Base-by-base conservation (phyloP, 495 filamentous ascomycete genomes). In the Filosporella fistucella region DNA sequence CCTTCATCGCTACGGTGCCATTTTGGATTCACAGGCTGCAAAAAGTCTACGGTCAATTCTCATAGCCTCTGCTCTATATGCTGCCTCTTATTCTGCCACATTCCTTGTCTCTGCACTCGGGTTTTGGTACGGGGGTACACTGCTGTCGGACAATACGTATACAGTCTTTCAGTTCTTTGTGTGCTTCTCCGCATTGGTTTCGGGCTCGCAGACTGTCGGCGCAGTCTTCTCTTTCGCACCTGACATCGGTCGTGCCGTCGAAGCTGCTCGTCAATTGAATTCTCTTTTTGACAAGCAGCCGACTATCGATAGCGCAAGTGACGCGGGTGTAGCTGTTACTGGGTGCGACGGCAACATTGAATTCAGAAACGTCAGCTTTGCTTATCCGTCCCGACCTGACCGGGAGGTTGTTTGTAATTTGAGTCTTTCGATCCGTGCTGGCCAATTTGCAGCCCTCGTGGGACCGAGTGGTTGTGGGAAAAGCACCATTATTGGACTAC, bases 401-500 rank as follows among this genome's bases (percentile, higher is more conserved):
- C 47, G 64, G 0, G 62, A 64, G 1, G 66, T 78, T 14, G 74
- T 84, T 49, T 50, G 40, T 2, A 63, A 64, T 2, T 44, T 78
- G 34, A 38, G 23, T 23, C 16, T 44, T 16, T 13, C 7, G 16
- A 62, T 86, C n/a, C 67, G 69, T 17, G 67, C 72, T 0, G 76
- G 77, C 11, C 68, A 81, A 52, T 81, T 81, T 55, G 68, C 68
- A n/a, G 81, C 77, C 4, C 64, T 84, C 4, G 79, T 84, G 23
- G 81, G 81, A 1, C 72, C 76, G 8, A 76, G 71, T 25, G 81
- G 81, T 18, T 74, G 75, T 37, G 84, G 91, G 29, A 98, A 98
- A 67, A 89, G 84, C 54, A 96, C 91, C 0, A 86, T 96, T n/a
- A 84, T 96, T 22, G 90, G 89, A 0, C 69, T 98, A 6, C 78